Evolutionary conservation across 495 filamentous ascomycete species (phyloP), one percentile per base, ranked within the genome.

Genomic region (Annulohypoxylon bovei): DNA sequence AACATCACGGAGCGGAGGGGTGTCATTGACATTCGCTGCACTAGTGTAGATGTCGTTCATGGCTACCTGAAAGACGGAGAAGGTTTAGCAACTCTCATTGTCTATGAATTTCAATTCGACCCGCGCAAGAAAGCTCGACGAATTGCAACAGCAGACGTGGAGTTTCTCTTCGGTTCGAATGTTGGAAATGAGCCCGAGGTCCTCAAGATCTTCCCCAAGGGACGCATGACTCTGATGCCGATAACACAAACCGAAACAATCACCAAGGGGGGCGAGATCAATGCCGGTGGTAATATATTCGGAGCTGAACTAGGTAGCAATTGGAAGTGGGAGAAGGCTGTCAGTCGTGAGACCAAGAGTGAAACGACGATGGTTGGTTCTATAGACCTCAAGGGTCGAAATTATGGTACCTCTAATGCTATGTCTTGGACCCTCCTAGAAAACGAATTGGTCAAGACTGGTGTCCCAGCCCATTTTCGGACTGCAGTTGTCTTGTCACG

Each of bases 401-500:
- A 75, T 28, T 75, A 33, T 14, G 75, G 75, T 1, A 30, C 40
- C 23, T 39, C 60, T 18, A 67, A 69, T 18, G 40, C 28, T 5
- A 70, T 62, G 5, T 58, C 46, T 3, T 77, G 76, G 76, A 62
- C 64, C 0, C 47, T 77, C 6, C 7, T 64, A 14, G 76, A 77
- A 56, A 74, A 78, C 42, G 6, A 25, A 14, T 52, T 52, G 4
- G 54, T 56, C 8, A 65, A 72, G 56, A 70, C 67, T 1, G 76
- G 76, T 1, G 72, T 75, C 0, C 75, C 75, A 0, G 60, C 37
- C 2, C 55, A 56, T 18, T 27, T 78, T 6, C 62, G 68, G 8
- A 64, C 67, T 12, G 73, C 70, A 12, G 71, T 78, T 7, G 11
- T 78, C 53, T 54, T 78, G 25, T 68, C 63, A 6, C 61, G 75